phyloP scores from a whole-genome alignment of 2,329 filamentous ascomycete species.

The Cytospora piceae region DNA sequence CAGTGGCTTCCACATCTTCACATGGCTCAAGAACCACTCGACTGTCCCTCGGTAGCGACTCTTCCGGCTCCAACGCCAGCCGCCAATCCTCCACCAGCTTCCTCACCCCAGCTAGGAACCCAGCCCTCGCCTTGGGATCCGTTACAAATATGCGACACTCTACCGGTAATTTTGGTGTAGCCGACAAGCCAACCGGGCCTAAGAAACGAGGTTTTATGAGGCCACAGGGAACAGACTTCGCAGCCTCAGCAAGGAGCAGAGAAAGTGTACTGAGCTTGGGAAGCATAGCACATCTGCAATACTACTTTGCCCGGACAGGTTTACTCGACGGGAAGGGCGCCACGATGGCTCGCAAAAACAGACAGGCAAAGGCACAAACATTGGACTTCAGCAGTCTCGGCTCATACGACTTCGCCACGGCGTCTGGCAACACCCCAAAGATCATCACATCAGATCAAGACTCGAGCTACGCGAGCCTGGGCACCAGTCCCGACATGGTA shows the following conservation, averaged over 20 bases:
- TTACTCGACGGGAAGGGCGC: constrained; percentile 91
- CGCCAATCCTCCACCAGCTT: constrained; percentile 68
- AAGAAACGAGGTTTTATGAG: constrained; percentile 82
- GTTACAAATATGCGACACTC: constrained; percentile 46
- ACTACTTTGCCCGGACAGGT: constrained; percentile 96
- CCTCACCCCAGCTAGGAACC: constrained; percentile 49
- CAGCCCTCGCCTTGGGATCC: constrained; percentile 42
- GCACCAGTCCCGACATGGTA: constrained; percentile 60
- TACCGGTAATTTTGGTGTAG: constrained; percentile 44
- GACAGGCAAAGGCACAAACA: constrained; percentile 55
- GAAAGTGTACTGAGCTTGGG: constrained; percentile 96
- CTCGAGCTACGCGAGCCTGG: constrained; percentile 63
- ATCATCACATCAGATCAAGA: constrained; percentile 54
- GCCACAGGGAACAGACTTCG: constrained; percentile 85
- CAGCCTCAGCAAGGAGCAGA: constrained; percentile 83
- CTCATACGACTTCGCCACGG: constrained; percentile 42
- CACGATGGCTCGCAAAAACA: constrained; percentile 75
- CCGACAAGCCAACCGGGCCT: constrained; percentile 38
- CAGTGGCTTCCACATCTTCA: constrained; percentile 63
- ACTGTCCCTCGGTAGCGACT: constrained; percentile 59
- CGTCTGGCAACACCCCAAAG: constrained; percentile 39
- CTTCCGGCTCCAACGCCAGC: constrained; percentile 52
- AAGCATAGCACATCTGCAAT: constrained; percentile 95
- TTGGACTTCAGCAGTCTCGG: constrained; percentile 62
- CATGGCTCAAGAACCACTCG: constrained; percentile 56